Conservation (phyloP, 371 early-diverging fungal species). For the Lichtheimia ornata region DNA sequence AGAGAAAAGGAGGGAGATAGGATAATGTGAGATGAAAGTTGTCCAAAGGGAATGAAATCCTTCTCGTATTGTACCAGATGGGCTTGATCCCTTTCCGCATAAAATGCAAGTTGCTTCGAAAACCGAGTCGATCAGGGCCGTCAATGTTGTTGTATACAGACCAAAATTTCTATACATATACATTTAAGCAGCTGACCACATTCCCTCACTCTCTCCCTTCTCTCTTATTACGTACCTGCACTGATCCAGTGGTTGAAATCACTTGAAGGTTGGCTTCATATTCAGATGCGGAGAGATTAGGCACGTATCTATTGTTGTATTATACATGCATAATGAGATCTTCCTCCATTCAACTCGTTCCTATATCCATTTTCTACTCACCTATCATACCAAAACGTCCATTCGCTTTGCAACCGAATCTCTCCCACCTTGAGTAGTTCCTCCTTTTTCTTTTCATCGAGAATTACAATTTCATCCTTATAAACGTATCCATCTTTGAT, state of each 20-base stretch:
- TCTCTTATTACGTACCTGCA: constrained; percentile 47
- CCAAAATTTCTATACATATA: constrained; percentile 47
- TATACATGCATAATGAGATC: constrained; percentile 1
- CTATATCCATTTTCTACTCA: constrained; percentile 24
- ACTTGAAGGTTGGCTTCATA: constrained; percentile 61
- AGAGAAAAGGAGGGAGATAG: not conserved
- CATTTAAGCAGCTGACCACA: not conserved
- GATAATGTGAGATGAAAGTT: too few species aligned
- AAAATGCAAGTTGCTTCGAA: constrained; percentile 61
- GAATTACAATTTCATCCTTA: constrained; percentile 28
- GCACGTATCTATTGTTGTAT: constrained; percentile 53
- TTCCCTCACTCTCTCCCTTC: not conserved
- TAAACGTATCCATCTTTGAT: constrained; percentile 32
- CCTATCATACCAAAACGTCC: constrained; percentile 73
- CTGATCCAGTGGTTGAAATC: constrained; percentile 59
- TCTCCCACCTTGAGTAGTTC: constrained; percentile 27
- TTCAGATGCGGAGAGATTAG: constrained; percentile 52
- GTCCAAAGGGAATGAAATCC: too few species aligned
- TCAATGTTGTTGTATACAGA: constrained; percentile 58
- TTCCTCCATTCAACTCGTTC: too few species aligned
- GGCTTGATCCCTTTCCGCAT: constrained; percentile 75
- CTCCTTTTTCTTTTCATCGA: constrained; percentile 33
- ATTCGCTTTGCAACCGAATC: constrained; percentile 54
- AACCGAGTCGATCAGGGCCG: constrained; percentile 48
- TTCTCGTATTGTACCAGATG: constrained; percentile 52